phyloP scores from a whole-genome alignment of 768 basidiomycete genomes.

The Crepidotus variabilis region DNA sequence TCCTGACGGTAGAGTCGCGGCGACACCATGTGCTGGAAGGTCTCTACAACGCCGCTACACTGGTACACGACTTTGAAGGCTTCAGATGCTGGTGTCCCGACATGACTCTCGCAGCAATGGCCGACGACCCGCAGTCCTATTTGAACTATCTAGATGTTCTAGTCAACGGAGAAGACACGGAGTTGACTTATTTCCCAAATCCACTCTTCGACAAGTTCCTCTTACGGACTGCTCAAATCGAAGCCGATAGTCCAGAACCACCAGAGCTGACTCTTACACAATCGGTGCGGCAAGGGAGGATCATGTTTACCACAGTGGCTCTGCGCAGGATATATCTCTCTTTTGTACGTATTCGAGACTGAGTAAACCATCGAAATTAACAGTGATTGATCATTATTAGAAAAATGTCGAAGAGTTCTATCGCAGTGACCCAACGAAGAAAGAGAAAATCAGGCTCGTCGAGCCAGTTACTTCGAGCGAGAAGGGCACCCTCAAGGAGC shows the following conservation, averaged over 20 bases:
- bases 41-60: not conserved
- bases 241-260: not conserved
- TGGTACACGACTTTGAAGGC: not conserved
- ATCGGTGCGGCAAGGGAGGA: not conserved
- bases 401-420: no score
- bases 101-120: not conserved
- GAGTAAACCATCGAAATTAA: no score
- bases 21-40: not conserved
- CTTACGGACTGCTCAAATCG: not conserved
- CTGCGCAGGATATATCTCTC: not conserved
- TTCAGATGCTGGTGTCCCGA: not conserved
- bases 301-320: not conserved
- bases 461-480: no score
- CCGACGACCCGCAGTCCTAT: not conserved
- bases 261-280: not conserved
- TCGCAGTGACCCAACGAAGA: no score
- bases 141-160: not conserved
- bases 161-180: not conserved
- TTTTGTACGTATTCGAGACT: not conserved
- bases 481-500: no score
- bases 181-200: not conserved
- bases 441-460: no score
- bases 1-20: not conserved
- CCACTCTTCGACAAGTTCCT: not conserved
- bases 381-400: no score